Percentiles rank a stretch among this genome's conserved stretches.
Evolutionary conservation across 164 flowering plant genomes (phyloP).

Genomic region (Aristolochia fimbriata): DNA sequence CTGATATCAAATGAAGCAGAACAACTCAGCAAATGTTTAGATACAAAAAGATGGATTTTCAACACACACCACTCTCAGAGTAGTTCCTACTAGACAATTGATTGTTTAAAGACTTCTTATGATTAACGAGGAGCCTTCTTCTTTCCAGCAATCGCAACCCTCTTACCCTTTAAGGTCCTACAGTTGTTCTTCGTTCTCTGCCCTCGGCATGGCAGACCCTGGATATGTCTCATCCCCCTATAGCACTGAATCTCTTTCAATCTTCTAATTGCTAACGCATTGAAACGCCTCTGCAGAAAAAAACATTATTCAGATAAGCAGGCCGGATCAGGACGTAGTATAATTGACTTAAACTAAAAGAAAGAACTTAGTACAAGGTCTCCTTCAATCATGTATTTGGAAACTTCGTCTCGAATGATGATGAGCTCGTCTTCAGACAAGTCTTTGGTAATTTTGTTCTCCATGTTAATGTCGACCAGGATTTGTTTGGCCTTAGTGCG

Average conservation of each 20-base stretch:
- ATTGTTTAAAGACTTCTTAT: not conserved
- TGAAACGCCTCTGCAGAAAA: conserved; percentile 67
- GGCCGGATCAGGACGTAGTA: not conserved
- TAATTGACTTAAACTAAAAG: not conserved
- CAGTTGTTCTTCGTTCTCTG: conserved; percentile 92
- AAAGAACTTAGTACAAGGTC: conserved; percentile 52
- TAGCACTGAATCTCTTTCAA: conserved; percentile 94
- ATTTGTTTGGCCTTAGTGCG: conserved; percentile 59
- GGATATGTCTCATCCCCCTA: conserved; percentile 73
- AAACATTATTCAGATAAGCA: not conserved
- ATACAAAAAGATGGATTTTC: too few species aligned
- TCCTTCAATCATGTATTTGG: conserved; percentile 92
- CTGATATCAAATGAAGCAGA: too few species aligned
- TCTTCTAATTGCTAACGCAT: conserved; percentile 64
- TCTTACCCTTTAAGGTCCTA: conserved; percentile 90
- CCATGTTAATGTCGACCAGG: conserved; percentile 49
- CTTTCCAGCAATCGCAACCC: conserved; percentile 75
- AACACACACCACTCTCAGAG: too few species aligned
- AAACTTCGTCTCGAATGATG: conserved; percentile 67
- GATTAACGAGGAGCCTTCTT: conserved; percentile 45
- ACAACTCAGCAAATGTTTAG: too few species aligned
- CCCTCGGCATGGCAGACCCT: conserved; percentile 91
- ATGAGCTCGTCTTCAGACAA: conserved; percentile 74
- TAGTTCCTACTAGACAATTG: too few species aligned
- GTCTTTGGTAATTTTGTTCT: conserved; percentile 80